Conservation (phyloP, 2,329 filamentous ascomycete genomes). For the Colletotrichum lupini region DNA sequence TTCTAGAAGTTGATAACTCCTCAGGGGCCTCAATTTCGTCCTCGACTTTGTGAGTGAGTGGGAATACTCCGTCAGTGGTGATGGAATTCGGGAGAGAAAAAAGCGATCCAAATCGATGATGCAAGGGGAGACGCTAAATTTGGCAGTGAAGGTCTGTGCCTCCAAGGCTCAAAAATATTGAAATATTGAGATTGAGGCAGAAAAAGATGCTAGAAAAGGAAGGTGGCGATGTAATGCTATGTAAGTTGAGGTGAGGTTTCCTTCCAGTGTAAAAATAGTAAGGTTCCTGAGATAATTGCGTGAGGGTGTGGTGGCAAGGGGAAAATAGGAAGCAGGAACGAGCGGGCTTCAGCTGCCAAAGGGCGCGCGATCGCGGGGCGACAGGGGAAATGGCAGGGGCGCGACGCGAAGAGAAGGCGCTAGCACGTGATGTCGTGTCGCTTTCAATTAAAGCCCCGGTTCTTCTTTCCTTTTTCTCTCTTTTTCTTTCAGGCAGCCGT, state of each 20-base stretch:
- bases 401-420: slow-evolving; percentile 49
- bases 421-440: slow-evolving; percentile 44
- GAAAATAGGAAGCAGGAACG: not conserved
- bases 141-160: slow-evolving; percentile 4
- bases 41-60: not conserved
- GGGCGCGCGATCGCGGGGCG: slow-evolving; percentile 15
- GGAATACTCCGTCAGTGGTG: not conserved
- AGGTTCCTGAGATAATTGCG: not conserved
- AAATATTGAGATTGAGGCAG: not conserved
- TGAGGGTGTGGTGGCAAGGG: not conserved
- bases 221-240: not conserved
- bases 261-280: not conserved
- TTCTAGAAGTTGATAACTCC: not conserved
- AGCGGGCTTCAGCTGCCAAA: not conserved
- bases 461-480: not conserved
- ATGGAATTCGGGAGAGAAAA: not conserved
- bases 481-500: slow-evolving; percentile 1
- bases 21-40: no score
- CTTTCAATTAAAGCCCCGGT: slow-evolving; percentile 5
- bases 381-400: slow-evolving; percentile 3
- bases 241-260: not conserved
- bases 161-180: no score
- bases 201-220: not conserved
- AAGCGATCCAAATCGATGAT: slow-evolving; percentile 21
- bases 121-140: slow-evolving; percentile 4